Conservation (phyloP, 306 rosid genomes). For the Luffa acutangula region DNA sequence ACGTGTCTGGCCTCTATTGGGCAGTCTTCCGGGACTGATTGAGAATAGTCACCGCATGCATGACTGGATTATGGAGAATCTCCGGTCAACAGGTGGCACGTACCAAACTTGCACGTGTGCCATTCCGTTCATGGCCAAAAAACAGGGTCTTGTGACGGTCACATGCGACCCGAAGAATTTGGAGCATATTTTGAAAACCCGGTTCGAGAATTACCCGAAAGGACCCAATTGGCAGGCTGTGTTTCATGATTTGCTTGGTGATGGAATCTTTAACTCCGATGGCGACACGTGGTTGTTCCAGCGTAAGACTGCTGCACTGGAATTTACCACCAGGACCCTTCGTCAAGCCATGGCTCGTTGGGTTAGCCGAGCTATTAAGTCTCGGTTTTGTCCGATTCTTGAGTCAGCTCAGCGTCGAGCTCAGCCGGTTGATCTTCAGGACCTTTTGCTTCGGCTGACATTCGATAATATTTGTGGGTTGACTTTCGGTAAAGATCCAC, state of each 20-base stretch:
- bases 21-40: conserved; percentile 71
- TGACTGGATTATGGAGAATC: conserved; percentile 85
- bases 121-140: conserved; percentile 55
- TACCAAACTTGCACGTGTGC: conserved; percentile 75
- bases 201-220: conserved; percentile 85
- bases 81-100: conserved; percentile 69
- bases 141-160: conserved; percentile 74
- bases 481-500: conserved; percentile 72
- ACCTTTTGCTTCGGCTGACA: conserved; percentile 77
- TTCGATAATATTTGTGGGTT: conserved; percentile 91
- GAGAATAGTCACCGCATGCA: conserved; percentile 63
- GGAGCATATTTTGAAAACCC: conserved; percentile 70
- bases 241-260: conserved; percentile 75
- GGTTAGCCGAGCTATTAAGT: conserved; percentile 80
- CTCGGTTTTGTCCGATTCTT: conserved; percentile 55
- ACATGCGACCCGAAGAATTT: conserved; percentile 84
- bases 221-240: conserved; percentile 82
- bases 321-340: conserved; percentile 79
- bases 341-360: conserved; percentile 97
- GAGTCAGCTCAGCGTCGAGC: conserved; percentile 31
- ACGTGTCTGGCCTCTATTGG: conserved; percentile 84
- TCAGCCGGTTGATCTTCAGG: conserved; percentile 57
- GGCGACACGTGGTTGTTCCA: conserved; percentile 89
- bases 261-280: conserved; percentile 81
- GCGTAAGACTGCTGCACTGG: conserved; percentile 85